These are phyloP conservation scores for Striga hermonthica DNA, from an alignment of 305 asterid species.

Conservation along the genomic window DNA sequence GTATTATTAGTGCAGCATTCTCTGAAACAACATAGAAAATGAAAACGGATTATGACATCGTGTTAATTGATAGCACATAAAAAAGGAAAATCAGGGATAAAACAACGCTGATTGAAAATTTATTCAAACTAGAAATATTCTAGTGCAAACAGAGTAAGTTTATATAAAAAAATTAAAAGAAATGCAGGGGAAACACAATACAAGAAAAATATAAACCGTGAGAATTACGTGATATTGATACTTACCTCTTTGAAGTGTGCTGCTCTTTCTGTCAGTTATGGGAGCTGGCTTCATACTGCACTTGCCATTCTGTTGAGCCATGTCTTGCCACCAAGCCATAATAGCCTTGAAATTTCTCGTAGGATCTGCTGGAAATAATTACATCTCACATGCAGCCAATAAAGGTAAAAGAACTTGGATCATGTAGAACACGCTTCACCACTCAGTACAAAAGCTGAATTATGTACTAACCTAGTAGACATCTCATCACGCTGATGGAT, in stretches of 20 bases:
- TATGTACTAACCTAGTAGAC: conserved; percentile 14
- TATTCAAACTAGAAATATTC: conserved; percentile 7
- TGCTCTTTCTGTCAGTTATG: conserved; percentile 39
- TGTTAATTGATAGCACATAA: conserved; percentile 5
- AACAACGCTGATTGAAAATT: not conserved
- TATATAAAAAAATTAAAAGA: not conserved
- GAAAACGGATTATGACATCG: conserved; percentile 29
- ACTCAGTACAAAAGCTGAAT: conserved; percentile 25
- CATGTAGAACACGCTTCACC: conserved; percentile 11
- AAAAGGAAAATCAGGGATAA: not conserved
- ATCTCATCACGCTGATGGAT: not conserved
- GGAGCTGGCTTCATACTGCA: conserved; percentile 39
- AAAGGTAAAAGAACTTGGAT: not conserved
- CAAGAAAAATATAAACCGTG: conserved; percentile 7
- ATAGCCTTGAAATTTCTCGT: conserved; percentile 72
- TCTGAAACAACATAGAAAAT: conserved; percentile 42
- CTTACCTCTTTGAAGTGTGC: conserved; percentile 58
- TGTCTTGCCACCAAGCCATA: conserved; percentile 99
- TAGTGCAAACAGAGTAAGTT: conserved; percentile 9
- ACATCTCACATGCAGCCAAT: conserved; percentile 28
- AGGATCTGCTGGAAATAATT: conserved; percentile 44
- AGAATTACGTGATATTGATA: conserved; percentile 28
- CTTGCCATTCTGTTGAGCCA: conserved; percentile 87
- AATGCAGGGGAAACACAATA: conserved; percentile 10
- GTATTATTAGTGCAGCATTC: conserved; percentile 87